Evolutionary conservation across 2,329 filamentous ascomycete species (phyloP).

Genomic region (Nothomitra cinnamomea): DNA sequence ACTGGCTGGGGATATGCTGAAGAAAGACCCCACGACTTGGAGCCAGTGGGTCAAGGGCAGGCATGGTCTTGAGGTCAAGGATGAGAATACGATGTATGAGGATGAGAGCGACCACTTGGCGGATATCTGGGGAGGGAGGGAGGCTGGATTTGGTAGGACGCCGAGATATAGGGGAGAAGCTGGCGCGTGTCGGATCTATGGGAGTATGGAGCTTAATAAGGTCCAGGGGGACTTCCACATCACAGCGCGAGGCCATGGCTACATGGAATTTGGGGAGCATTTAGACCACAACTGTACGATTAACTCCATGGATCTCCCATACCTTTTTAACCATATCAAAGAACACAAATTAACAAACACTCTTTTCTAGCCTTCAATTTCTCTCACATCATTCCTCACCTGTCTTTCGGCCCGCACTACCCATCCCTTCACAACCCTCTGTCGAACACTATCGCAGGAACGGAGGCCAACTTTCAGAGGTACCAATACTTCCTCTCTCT

Average conservation of each 20-base stretch:
- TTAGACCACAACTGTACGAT: conserved; percentile 62
- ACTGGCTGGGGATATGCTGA: conserved; percentile 57
- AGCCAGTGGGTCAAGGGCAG: conserved; percentile 54
- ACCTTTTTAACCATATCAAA: neutral
- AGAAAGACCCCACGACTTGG: conserved; percentile 67
- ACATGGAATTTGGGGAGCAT: conserved; percentile 63
- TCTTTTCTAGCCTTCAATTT: conserved; percentile 63
- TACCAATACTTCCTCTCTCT: conserved; percentile 96
- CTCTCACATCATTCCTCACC: conserved; percentile 86
- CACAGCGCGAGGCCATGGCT: conserved; percentile 89
- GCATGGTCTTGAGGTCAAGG: conserved; percentile 38
- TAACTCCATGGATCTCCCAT: neutral
- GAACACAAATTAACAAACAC: neutral
- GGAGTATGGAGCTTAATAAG: conserved; percentile 82
- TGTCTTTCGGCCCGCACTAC: conserved; percentile 96
- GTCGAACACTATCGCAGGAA: conserved; percentile 70
- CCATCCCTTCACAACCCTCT: conserved; percentile 86
- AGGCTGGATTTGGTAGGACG: conserved; percentile 76
- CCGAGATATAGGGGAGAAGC: conserved; percentile 41
- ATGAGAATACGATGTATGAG: conserved; percentile 26
- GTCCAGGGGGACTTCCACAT: conserved; percentile 98
- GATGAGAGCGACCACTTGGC: conserved; percentile 38
- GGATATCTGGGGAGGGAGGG: conserved; percentile 39
- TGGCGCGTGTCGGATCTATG: conserved; percentile 79
- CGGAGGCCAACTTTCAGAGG: conserved; percentile 70